Conservation (phyloP, 2,329 filamentous ascomycete species). For the Daldinia sp. region DNA sequence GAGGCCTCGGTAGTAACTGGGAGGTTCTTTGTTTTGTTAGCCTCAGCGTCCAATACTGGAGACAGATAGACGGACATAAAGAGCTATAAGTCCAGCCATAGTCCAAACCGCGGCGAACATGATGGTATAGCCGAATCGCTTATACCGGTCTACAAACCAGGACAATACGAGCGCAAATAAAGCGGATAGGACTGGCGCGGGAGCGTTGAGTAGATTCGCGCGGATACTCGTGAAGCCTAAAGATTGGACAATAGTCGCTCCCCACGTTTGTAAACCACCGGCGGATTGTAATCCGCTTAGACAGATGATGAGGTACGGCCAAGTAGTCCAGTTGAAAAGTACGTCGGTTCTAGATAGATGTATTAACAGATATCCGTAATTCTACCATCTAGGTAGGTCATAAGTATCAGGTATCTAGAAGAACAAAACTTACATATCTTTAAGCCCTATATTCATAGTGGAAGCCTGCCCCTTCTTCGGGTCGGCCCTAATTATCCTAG, state of each 20-base stretch:
- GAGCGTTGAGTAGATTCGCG: slow-evolving; percentile 36
- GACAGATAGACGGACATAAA: slow-evolving; percentile 22
- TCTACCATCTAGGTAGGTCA: not conserved
- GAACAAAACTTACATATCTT: slow-evolving; percentile 31
- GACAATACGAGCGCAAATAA: slow-evolving; percentile 30
- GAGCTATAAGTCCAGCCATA: slow-evolving; percentile 35
- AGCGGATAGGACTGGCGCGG: slow-evolving; percentile 29
- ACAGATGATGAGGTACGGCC: slow-evolving; percentile 37
- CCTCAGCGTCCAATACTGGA: not conserved
- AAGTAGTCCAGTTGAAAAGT: slow-evolving; percentile 32
- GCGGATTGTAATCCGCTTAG: slow-evolving; percentile 36
- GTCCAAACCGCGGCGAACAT: slow-evolving; percentile 35
- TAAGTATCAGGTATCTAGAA: not conserved
- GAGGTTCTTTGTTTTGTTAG: slow-evolving; percentile 26
- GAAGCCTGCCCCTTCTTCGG: slow-evolving; percentile 36
- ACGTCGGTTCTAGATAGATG: slow-evolving; percentile 26
- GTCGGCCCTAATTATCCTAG: slow-evolving; percentile 33
- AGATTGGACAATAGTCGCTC: slow-evolving; percentile 36
- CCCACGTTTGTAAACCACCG: slow-evolving; percentile 34
- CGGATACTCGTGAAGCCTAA: slow-evolving; percentile 36
- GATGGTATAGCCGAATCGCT: slow-evolving; percentile 36
- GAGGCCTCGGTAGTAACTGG: slow-evolving; percentile 33
- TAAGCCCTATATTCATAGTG: slow-evolving; percentile 32
- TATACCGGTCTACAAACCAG: slow-evolving; percentile 33
- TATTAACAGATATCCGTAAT: not conserved